Evolutionary conservation across 371 early-diverging fungal genomes (phyloP).

Genomic region (Zopfochytrium polystomum): DNA sequence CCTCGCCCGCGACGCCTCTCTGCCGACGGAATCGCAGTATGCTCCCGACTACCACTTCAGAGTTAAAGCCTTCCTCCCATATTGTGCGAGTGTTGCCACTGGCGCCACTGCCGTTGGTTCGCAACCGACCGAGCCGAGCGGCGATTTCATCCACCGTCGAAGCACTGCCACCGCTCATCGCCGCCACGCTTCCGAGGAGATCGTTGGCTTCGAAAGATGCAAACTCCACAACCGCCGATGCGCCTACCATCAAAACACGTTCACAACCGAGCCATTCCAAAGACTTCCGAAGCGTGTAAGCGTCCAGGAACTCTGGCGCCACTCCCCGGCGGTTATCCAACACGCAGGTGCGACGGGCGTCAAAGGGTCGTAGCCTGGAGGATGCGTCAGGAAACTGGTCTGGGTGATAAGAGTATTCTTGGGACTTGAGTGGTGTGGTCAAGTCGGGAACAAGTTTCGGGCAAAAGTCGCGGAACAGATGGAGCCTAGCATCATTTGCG

Average conservation of each 20-base stretch:
- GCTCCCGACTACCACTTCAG: background rate
- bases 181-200: too few relatives aligned
- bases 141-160: background rate
- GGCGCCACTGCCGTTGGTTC: background rate
- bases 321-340: background rate
- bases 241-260: background rate
- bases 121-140: background rate
- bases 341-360: background rate
- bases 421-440: background rate
- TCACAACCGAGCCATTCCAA: slow-evolving; percentile 14
- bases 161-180: too few relatives aligned
- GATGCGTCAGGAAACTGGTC: background rate
- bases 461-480: slow-evolving; percentile 1
- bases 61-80: background rate
- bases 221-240: slow-evolving; percentile 4
- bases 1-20: background rate
- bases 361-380: background rate
- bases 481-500: slow-evolving; percentile 1
- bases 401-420: slow-evolving; percentile 1
- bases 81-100: background rate
- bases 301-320: slow-evolving; percentile 3
- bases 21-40: background rate
- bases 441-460: background rate
- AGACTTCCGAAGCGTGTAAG: slow-evolving; percentile 3
- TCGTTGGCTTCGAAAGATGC: too few relatives aligned